Base-by-base conservation (phyloP, 805 yeast genomes). In the Nakazawaea peltata region DNA sequence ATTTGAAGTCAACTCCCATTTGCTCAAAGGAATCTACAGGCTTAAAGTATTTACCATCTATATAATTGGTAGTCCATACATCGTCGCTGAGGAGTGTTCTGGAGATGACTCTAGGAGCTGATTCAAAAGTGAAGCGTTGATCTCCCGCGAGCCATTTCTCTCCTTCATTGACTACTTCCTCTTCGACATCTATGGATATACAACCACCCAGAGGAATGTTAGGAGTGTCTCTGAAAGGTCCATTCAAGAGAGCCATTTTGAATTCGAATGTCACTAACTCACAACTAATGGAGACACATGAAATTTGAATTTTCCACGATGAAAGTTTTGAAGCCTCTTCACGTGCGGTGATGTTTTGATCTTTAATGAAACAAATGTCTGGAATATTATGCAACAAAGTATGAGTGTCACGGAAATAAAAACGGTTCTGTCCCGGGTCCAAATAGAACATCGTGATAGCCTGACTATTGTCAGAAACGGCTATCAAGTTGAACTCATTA, bases 301-400 rank as follows among this genome's bases (percentile, higher is more conserved):
- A 46, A 3, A 56, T 55, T 31, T 59, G 59, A 8, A 59, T 42
- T 0, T 34, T 46, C 14, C 11, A 31, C 23, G 28, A 19, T n/a
- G 22, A 14, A 15, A 3, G 23, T 4, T 14, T 9, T 23, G 27
- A 5, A 14, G 7, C 17, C 17, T 11, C 19, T 8, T 39, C 43
- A 2, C 19, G 24, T 2, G 38, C 41, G 10, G 46, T 49, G 1
- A 40, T 39, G 11, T 34, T 32, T 7, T 41, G 36, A 26, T 43
- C 45, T 26, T 40, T 42, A 13, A 65, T 41, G 32, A 76, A 61
- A 17, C 66, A 50, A 2, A 74, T 68, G 36, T 65, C 72, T 0
- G 86, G 74, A 9, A 79, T 63, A 45, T 80, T 79, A 44, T 74
- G 77, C 6, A 62, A 46, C 13, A 79, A 41, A 28, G 59, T 61